Evolutionary conservation across 1,139 yeast species (phyloP).

Genomic region (Geotrichum australiense): DNA sequence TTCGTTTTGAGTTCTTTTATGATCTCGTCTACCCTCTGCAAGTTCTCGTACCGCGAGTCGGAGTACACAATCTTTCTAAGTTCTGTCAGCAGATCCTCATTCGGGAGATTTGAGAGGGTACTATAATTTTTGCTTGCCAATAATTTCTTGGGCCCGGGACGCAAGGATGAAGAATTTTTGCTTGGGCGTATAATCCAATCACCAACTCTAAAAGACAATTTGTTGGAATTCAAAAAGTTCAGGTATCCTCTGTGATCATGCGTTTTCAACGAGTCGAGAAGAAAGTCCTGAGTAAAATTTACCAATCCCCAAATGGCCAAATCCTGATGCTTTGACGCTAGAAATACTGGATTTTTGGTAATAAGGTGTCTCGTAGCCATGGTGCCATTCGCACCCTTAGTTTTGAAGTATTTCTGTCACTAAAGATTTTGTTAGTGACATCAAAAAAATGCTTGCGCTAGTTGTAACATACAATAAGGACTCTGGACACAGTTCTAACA

Average conservation of each 20-base stretch:
- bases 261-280: conserved; percentile 14
- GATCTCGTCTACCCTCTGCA: not conserved
- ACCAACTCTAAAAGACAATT: conserved; percentile 9
- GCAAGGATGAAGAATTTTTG: not conserved
- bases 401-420: too few relatives aligned
- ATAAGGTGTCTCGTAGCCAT: conserved; percentile 15
- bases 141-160: not conserved
- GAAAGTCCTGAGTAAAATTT: conserved; percentile 18
- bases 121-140: conserved; percentile 6
- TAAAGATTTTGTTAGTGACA: not conserved
- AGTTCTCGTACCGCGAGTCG: not conserved
- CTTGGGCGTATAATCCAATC: conserved; percentile 12
- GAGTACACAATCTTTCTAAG: not conserved
- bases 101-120: not conserved
- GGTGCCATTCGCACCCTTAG: conserved; percentile 15
- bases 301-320: conserved; percentile 16
- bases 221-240: conserved; percentile 10
- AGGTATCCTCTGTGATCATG: conserved; percentile 10
- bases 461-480: not conserved
- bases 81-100: not conserved
- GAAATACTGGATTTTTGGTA: conserved; percentile 2
- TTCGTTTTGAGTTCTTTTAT: not conserved
- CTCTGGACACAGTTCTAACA: not conserved
- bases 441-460: not conserved
- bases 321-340: conserved; percentile 12